A percentile compares a stretch with the other conserved stretches of the same genome.
Conservation (phyloP, 139 green algal genomes). For the Coelastrella sp. region DNA sequence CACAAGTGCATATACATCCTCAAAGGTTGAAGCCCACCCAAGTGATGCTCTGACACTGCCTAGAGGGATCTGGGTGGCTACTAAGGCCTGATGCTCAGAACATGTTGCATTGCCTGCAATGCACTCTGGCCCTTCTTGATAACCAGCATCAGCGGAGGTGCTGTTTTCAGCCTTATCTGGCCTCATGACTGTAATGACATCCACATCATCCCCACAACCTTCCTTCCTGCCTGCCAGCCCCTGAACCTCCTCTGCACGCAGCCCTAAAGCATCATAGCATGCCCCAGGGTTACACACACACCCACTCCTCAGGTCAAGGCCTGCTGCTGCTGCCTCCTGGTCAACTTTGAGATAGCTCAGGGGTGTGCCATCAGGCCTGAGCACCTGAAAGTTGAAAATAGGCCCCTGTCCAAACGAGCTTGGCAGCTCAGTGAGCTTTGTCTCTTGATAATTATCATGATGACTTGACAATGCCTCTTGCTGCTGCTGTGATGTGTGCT, state of each 20-base stretch:
- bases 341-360: slow-evolving; percentile 46
- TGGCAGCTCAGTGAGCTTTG: not conserved
- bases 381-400: slow-evolving; percentile 82
- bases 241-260: slow-evolving; percentile 71
- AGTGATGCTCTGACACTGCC: slow-evolving; percentile 72
- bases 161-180: not conserved
- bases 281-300: slow-evolving; percentile 80
- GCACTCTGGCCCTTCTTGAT: not conserved
- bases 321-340: slow-evolving; percentile 56
- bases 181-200: slow-evolving; percentile 71
- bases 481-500: slow-evolving; percentile 53
- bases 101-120: not conserved
- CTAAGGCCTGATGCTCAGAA: slow-evolving; percentile 11
- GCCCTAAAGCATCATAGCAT: slow-evolving; percentile 71
- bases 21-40: slow-evolving; percentile 73
- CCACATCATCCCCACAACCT: slow-evolving; percentile 79
- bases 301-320: slow-evolving; percentile 77
- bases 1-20: slow-evolving; percentile 68
- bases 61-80: slow-evolving; percentile 60
- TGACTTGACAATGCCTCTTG: slow-evolving; percentile 2
- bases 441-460: too few species aligned
- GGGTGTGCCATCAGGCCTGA: slow-evolving; percentile 52
- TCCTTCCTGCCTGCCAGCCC: slow-evolving; percentile 72
- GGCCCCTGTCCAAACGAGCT: slow-evolving; percentile 65
- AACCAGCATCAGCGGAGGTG: not conserved